Percentiles rank a stretch among this genome's conserved stretches.
Conservation (phyloP, 129 eudicot species). For the Pittosporum tobira region DNA sequence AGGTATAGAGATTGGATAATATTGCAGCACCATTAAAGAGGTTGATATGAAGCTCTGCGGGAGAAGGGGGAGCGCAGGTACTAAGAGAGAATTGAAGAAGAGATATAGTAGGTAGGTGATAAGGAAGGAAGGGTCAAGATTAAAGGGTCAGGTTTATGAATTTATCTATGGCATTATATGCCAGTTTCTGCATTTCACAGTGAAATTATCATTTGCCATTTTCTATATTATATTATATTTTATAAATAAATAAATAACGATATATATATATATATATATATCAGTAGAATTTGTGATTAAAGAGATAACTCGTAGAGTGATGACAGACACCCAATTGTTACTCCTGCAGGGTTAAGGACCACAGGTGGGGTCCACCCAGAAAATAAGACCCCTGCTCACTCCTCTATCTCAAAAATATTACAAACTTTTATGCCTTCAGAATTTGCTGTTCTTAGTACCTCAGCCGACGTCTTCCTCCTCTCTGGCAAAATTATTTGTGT, state of each 20-base stretch:
- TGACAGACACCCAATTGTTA: neutral
- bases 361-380: too few relatives aligned
- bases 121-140: constrained; percentile 99
- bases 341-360: neutral
- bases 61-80: constrained; percentile 8
- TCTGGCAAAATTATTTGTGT: too few relatives aligned
- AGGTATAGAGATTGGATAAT: constrained; percentile 24
- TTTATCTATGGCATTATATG: constrained; percentile 46
- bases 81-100: constrained; percentile 14
- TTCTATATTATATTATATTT: neutral
- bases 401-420: too few relatives aligned
- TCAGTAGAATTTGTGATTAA: neutral
- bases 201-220: constrained; percentile 14
- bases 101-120: constrained; percentile 33
- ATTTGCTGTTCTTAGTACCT: too few relatives aligned
- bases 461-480: too few relatives aligned
- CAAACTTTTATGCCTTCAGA: too few relatives aligned
- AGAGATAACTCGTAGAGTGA: neutral
- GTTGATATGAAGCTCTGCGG: constrained; percentile 14
- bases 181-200: constrained; percentile 39
- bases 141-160: constrained; percentile 64
- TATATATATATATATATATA: neutral
- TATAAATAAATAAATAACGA: neutral
- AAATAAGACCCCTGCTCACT: too few relatives aligned
- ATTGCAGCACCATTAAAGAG: constrained; percentile 28